A percentile compares a stretch with the other conserved stretches of the same genome.
phyloP scores from a whole-genome alignment of 352 stramenopile species.

The Globisporangium paroecandrum region DNA sequence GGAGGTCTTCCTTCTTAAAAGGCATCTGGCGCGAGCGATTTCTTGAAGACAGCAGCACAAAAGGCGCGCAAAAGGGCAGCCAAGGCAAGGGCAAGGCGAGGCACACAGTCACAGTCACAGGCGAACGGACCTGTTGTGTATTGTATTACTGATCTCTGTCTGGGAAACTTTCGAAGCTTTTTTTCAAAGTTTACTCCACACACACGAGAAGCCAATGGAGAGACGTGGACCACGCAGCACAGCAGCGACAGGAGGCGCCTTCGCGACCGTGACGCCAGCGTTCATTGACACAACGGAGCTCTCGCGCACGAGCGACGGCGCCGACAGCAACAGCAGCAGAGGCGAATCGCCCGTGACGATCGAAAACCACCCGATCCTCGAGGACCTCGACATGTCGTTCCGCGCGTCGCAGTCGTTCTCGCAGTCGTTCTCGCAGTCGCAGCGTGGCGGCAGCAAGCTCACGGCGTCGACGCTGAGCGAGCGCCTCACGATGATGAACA shows the following conservation, averaged over 20 bases:
- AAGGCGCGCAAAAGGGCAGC: background rate
- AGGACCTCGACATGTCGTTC: constrained; percentile 18
- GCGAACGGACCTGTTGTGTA: background rate
- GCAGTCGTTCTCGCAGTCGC: background rate
- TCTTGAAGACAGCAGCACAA: constrained; percentile 2
- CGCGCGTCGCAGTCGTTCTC: constrained; percentile 16
- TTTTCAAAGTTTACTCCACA: background rate
- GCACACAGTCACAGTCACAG: too few species aligned
- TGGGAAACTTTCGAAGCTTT: background rate
- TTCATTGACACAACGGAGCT: constrained; percentile 20
- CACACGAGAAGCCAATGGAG: background rate
- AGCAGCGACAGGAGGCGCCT: background rate
- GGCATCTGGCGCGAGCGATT: constrained; percentile 1
- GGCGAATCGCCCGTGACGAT: constrained; percentile 17
- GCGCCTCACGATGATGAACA: constrained; percentile 60
- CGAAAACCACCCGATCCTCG: constrained; percentile 13
- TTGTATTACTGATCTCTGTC: background rate
- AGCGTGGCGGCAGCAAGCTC: constrained; percentile 9
- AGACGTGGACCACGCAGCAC: constrained; percentile 3
- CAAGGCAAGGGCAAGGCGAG: background rate
- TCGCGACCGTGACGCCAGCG: constrained; percentile 4
- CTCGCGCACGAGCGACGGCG: constrained; percentile 4
- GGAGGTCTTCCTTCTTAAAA: background rate
- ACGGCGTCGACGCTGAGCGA: constrained; percentile 38
- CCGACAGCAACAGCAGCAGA: constrained; percentile 1